Base-by-base conservation (phyloP, 805 yeast species). In the Kazachstania viticola region DNA sequence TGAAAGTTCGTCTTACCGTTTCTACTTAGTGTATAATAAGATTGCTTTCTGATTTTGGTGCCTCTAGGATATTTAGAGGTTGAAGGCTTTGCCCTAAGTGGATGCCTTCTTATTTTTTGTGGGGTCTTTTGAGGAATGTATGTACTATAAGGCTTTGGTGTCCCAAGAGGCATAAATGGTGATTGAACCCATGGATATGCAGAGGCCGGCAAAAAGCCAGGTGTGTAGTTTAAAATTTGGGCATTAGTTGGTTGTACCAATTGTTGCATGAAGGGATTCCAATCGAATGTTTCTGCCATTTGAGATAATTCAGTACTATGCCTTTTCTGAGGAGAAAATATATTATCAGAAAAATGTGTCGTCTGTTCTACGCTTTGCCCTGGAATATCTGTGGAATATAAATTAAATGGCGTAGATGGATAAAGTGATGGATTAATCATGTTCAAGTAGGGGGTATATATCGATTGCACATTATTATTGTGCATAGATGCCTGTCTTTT, bases 361-460 rank as follows among this genome's bases (percentile, higher is more conserved):
- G 39, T 38, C 13, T 33, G 37, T 12, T 39, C 40, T 4, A 36
- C 31, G 7, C 38, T 29, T 28, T 39, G 42, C 9, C 38, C 31
- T 18, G 35, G 16, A 8, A 36, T 30, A 21, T 36, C 40, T 6
- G 32, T 25, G 11, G 33, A 5, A 19, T 29, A 36, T 14, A 31
- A 29, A 17, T 29, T 36, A 28, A 28, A 33, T 12, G 28, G 14
- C 15, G 36, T 21, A 5, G 28, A 13, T 12, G 25, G 24, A 15
- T 30, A 17, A 4, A 9, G n/a, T n/a, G n/a, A n/a, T n/a, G n/a
- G n/a, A n/a, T n/a, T n/a, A n/a, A n/a, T n/a, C n/a, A n/a, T n/a
- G n/a, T n/a, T n/a, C n/a, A n/a, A n/a, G n/a, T n/a, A n/a, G n/a
- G n/a, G n/a, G n/a, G n/a, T n/a, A n/a, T n/a, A n/a, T n/a, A n/a